Base-by-base conservation (phyloP, 1,139 yeast genomes). In the Suhomyces bribrorum region DNA sequence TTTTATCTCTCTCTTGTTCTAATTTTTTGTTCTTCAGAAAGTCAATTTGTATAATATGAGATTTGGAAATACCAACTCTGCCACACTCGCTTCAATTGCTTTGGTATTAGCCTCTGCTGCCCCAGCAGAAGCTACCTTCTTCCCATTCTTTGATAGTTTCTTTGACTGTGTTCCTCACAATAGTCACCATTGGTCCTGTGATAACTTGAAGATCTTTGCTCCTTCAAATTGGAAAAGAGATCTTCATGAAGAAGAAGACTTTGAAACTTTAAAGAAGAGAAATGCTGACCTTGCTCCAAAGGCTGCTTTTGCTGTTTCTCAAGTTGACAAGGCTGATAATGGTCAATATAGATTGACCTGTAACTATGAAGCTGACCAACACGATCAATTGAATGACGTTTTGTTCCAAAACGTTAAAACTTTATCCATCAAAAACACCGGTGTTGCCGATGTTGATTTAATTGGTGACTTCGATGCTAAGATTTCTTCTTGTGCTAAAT, bases 251-350 rank as follows among this genome's bases (percentile, higher is more conserved):
- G 57, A 46, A 43, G 59, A 53, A 26, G 62, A 55, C 7, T 66
- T 56, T 8, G 57, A 49, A 3, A 24, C 35, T 54, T 51, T 9
- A 61, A 57, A 12, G 58, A 56, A 9, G 61, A 59, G 32, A 63
- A 54, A 7, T 11, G 47, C 43, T 16, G 31, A 34, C 17, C 41
- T 49, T 17, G 53, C 45, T 7, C 61, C 62, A 15, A 44, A 49
- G 40, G 62, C 60, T 34, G 60, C 56, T 16, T 41, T 56, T 34
- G 59, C 49, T 8, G 49, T 58, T 15, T 49, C 60, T 31, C 53
- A 52, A 32, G 59, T 53, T 16, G 47, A 45, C 29, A 47, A 41
- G 30, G 46, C 50, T 17, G 53, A 36, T 16, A 51, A 49, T 14
- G 61, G 46, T 31, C 37, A 44, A 17, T 55, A 40, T 47, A 50